These are phyloP conservation scores for Astrocystis sublimbata DNA, from an alignment of 495 filamentous ascomycete species.

Conservation along the genomic window DNA sequence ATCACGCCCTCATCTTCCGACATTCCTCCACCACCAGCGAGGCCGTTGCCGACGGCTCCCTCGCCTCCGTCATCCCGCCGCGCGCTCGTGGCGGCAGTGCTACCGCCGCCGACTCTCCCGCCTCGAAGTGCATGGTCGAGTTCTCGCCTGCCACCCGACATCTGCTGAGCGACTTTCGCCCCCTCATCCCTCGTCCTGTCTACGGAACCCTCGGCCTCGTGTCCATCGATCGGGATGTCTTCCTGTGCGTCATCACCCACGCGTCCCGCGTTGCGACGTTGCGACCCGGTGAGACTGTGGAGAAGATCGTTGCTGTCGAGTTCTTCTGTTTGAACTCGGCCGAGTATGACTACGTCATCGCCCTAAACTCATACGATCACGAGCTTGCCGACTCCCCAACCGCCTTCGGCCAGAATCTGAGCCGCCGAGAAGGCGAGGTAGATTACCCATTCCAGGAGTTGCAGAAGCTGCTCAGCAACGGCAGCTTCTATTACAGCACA, in stretches of 20 bases:
- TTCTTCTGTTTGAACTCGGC: conserved; percentile 89
- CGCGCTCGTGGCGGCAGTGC: conserved; percentile 35
- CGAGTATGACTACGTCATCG: conserved; percentile 78
- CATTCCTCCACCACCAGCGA: conserved; percentile 63
- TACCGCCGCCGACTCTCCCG: conserved; percentile 33
- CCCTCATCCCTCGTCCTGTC: conserved; percentile 70
- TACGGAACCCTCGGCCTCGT: conserved; percentile 90
- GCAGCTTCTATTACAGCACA: conserved; percentile 97
- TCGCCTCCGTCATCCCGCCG: conserved; percentile 45
- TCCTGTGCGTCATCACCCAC: conserved; percentile 85
- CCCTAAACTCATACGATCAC: conserved; percentile 50
- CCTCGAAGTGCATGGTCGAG: conserved; percentile 80
- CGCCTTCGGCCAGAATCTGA: conserved; percentile 57
- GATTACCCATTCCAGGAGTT: conserved; percentile 89
- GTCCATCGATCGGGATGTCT: conserved; percentile 81
- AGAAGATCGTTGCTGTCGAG: conserved; percentile 82
- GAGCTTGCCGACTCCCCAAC: conserved; percentile 49
- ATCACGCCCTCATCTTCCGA: conserved; percentile 81
- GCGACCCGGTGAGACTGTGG: conserved; percentile 82
- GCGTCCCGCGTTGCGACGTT: conserved; percentile 77
- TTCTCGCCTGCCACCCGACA: conserved; percentile 65
- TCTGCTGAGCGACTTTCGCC: conserved; percentile 71
- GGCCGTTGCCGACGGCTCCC: conserved; percentile 52
- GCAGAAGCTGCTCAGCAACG: conserved; percentile 87
- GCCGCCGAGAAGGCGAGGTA: conserved; percentile 62